Base-by-base conservation (phyloP, 441 rosid species). In the Pelargonium cotyledonis region DNA sequence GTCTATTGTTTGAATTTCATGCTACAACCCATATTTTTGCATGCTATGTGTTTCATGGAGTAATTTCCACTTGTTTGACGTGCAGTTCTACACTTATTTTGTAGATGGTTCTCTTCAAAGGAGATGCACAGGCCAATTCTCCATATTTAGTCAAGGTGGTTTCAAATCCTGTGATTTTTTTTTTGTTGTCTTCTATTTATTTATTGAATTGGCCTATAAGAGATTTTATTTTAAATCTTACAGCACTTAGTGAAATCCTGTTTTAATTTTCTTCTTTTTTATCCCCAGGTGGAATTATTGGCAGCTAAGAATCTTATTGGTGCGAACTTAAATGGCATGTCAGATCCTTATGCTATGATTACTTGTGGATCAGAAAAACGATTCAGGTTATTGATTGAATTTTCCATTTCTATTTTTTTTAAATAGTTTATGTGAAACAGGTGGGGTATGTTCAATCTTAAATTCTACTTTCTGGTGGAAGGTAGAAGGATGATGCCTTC, bases 231-330 rank as follows among this genome's bases (percentile, higher is more conserved):
- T 23, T 4, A 14, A 61, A 26, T 63, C 12, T 47, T 68, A 46
- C 63, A 63, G 63, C 11, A 12, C 63, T 63, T 66, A 38, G 29
- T 21, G 2, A 21, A 21, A 10, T 61, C 35, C 3, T 12, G 5
- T 26, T 4, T 23, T 5, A 23, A 19, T 58, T 23, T 9, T 9
- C 57, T 41, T 58, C 10, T 69, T 53, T 62, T 31, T 40, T n/a
- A 43, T 70, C 60, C 43, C 62, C 82, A 95, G 99, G 83, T 92
- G 86, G 96, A 95, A 82, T 79, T 95, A 68, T 75, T 95, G 81
- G 99, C 97, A 29, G 99, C 99, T 80, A 95, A 92, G 87, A 95
- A 95, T 89, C 91, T 95, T 19, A 85, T 92, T 69, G 95, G 95
- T 77, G 97, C 99, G 14, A 95, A 95, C 78, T 81, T 91, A 80